These are phyloP conservation scores for Flaveria ramosissima DNA, from an alignment of 129 eudicot species.

Conservation along the genomic window DNA sequence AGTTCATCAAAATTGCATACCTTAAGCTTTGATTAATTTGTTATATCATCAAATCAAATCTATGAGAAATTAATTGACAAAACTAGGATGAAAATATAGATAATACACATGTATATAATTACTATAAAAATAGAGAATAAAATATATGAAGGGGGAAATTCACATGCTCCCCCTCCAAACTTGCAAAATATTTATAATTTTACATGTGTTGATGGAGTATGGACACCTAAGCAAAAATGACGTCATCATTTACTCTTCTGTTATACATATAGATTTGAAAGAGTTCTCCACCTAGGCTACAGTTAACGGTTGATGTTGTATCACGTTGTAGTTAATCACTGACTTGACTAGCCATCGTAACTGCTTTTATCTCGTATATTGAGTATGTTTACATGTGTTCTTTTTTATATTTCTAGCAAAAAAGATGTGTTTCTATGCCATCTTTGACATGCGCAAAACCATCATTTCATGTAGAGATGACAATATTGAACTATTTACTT, in stretches of 20 bases:
- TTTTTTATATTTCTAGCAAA: background rate
- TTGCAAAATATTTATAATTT: too few species aligned
- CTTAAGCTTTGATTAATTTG: background rate
- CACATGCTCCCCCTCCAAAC: too few species aligned
- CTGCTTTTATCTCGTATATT: background rate
- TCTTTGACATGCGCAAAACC: background rate
- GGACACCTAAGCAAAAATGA: background rate
- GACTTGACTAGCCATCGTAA: background rate
- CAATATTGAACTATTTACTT: background rate
- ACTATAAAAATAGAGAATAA: background rate
- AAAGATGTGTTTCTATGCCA: background rate
- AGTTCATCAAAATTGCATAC: background rate
- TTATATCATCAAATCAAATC: background rate
- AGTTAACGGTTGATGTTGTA: background rate
- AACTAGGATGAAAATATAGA: background rate
- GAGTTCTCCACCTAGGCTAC: background rate
- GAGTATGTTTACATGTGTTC: background rate
- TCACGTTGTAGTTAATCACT: background rate
- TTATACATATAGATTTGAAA: background rate
- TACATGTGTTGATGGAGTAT: too few species aligned
- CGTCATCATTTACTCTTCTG: background rate
- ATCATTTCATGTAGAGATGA: background rate
- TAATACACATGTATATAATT: background rate
- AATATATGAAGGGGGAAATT: too few species aligned
- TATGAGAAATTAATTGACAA: background rate